Conservation (phyloP, 1,139 yeast genomes). For the Yarrowia galli region DNA sequence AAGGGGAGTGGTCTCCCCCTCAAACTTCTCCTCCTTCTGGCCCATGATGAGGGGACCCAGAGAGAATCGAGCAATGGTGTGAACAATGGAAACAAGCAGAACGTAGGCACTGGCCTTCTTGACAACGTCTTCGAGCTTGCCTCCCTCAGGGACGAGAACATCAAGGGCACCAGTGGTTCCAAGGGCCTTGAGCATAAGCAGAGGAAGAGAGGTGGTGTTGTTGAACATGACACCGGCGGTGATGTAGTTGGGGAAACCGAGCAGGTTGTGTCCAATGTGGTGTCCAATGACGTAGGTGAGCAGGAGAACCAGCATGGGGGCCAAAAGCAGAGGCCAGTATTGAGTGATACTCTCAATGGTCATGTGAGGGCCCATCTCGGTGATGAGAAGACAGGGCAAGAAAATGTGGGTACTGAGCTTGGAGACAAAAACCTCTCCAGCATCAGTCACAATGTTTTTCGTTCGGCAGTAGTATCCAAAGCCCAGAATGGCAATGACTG, state of each 20-base stretch:
- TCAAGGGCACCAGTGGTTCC: slow-evolving; percentile 42
- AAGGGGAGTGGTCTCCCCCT: slow-evolving; percentile 33
- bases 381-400: slow-evolving; percentile 43
- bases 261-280: slow-evolving; percentile 39
- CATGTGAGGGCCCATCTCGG: slow-evolving; percentile 44
- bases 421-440: slow-evolving; percentile 40
- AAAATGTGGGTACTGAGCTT: slow-evolving; percentile 43
- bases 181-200: slow-evolving; percentile 43
- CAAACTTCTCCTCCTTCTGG: slow-evolving; percentile 37
- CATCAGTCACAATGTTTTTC: slow-evolving; percentile 33
- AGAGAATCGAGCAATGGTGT: slow-evolving; percentile 43
- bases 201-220: slow-evolving; percentile 44
- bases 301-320: slow-evolving; percentile 41
- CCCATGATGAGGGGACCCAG: slow-evolving; percentile 42
- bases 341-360: slow-evolving; percentile 42
- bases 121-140: slow-evolving; percentile 41
- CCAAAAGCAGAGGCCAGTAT: slow-evolving; percentile 43
- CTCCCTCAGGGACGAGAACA: slow-evolving; percentile 41
- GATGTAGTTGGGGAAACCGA: slow-evolving; percentile 42
- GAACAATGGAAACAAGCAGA: slow-evolving; percentile 43
- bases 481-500: slow-evolving; percentile 42
- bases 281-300: slow-evolving; percentile 41
- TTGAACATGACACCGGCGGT: slow-evolving; percentile 44
- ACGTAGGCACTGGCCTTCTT: slow-evolving; percentile 43
- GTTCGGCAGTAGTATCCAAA: slow-evolving; percentile 40